Conservation (phyloP, 176 grass and related monocot species). For the Eleusine indica region DNA sequence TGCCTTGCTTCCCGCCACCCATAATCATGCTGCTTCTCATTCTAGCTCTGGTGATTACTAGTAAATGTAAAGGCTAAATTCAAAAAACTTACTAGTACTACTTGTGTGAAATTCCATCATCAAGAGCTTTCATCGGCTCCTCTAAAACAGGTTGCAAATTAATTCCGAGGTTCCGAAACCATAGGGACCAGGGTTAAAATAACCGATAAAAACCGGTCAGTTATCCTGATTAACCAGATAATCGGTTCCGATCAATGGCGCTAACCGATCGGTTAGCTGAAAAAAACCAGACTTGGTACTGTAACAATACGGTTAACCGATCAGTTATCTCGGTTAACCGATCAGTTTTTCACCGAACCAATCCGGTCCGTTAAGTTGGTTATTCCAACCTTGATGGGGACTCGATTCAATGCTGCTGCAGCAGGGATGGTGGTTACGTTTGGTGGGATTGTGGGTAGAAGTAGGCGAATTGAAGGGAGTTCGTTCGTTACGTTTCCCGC, state of each 20-base stretch:
- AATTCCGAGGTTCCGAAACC: neutral
- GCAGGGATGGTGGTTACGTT: neutral
- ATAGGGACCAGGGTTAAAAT: neutral
- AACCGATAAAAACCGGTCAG: too few relatives aligned
- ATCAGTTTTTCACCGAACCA: too few relatives aligned
- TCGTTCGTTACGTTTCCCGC: slow-evolving; percentile 42
- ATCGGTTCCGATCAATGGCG: too few relatives aligned
- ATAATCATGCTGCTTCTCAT: neutral
- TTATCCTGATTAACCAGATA: too few relatives aligned
- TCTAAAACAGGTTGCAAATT: neutral
- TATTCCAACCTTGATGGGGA: neutral
- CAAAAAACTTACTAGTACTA: too few relatives aligned
- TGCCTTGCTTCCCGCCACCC: neutral
- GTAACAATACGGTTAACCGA: too few relatives aligned
- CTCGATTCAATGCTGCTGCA: neutral
- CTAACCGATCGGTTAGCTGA: too few relatives aligned
- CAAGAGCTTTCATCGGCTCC: too few relatives aligned
- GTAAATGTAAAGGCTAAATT: neutral
- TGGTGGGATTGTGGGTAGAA: neutral
- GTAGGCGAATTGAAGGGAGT: neutral
- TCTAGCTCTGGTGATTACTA: neutral
- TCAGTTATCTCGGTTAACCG: too few relatives aligned
- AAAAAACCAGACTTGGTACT: too few relatives aligned
- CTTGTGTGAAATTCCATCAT: too few relatives aligned
- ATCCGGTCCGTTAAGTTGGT: neutral